These are phyloP conservation scores for Nematodospora anomalae DNA, from an alignment of 1,139 yeast species.

Conservation along the genomic window DNA sequence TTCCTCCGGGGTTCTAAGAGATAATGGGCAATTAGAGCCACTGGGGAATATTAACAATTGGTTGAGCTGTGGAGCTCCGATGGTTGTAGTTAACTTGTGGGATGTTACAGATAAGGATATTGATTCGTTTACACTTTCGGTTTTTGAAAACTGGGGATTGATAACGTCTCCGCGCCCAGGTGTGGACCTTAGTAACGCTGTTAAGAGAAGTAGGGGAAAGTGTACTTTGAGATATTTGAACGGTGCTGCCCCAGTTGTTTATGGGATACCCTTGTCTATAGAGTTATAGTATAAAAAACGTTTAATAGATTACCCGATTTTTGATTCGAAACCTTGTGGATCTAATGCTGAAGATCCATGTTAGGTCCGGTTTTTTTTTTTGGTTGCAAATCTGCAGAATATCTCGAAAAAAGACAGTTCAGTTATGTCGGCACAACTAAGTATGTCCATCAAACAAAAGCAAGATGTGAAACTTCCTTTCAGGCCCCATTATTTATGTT, in stretches of 20 bases:
- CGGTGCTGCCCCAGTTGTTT: conserved; percentile 35
- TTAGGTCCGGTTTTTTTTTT: too few species aligned
- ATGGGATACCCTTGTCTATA: conserved; percentile 27
- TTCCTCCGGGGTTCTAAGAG: conserved; percentile 73
- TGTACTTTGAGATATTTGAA: conserved; percentile 48
- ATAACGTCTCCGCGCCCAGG: conserved; percentile 14
- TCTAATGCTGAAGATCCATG: too few species aligned
- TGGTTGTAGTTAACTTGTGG: conserved; percentile 88
- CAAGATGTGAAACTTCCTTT: too few species aligned
- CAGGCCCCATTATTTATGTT: too few species aligned
- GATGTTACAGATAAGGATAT: conserved; percentile 96
- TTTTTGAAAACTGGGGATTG: conserved; percentile 66
- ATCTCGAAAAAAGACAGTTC: too few species aligned
- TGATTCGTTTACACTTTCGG: conserved; percentile 65
- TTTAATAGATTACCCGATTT: background rate
- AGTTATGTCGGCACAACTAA: too few species aligned
- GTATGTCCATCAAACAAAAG: too few species aligned
- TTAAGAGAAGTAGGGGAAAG: conserved; percentile 51
- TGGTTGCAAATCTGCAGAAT: too few species aligned
- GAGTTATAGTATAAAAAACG: conserved; percentile 1
- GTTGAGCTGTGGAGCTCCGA: conserved; percentile 76
- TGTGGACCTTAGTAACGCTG: conserved; percentile 16
- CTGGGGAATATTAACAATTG: conserved; percentile 77
- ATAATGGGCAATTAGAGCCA: conserved; percentile 65
- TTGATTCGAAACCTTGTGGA: too few species aligned